Evolutionary conservation across 2,329 filamentous ascomycete species (phyloP).

Genomic region (Paraconiothyrium sp.): DNA sequence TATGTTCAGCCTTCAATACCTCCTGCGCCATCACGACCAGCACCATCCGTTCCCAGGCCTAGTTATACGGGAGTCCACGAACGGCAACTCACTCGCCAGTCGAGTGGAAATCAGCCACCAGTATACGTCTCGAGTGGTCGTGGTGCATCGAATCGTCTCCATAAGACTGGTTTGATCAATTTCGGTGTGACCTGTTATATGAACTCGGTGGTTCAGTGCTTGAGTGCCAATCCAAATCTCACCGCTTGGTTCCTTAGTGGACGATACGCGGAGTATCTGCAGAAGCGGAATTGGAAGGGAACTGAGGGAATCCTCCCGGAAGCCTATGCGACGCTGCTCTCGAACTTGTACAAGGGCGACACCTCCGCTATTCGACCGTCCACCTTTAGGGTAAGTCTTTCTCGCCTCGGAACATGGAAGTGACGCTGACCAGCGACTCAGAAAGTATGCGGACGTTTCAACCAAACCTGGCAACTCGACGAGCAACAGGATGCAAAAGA

Average conservation of each 20-base stretch:
- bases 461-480: slow-evolving; percentile 74
- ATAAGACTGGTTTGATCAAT: slow-evolving; percentile 80
- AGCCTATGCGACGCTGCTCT: slow-evolving; percentile 68
- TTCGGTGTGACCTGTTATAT: slow-evolving; percentile 89
- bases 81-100: slow-evolving; percentile 52
- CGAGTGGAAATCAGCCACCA: slow-evolving; percentile 49
- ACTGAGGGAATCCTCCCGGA: slow-evolving; percentile 71
- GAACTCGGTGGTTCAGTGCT: slow-evolving; percentile 86
- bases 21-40: slow-evolving; percentile 66
- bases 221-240: slow-evolving; percentile 74
- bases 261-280: slow-evolving; percentile 68
- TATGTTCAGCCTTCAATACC: slow-evolving; percentile 66
- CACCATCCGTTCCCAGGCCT: slow-evolving; percentile 64
- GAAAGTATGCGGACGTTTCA: slow-evolving; percentile 71
- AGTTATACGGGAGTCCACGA: slow-evolving; percentile 86
- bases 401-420: neutral
- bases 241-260: slow-evolving; percentile 72
- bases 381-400: slow-evolving; percentile 53
- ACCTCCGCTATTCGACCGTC: slow-evolving; percentile 56
- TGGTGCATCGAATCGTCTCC: slow-evolving; percentile 58
- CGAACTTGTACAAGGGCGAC: slow-evolving; percentile 70
- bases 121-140: slow-evolving; percentile 58
- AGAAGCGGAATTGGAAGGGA: slow-evolving; percentile 69
- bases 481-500: slow-evolving; percentile 92
- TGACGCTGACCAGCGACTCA: slow-evolving; percentile 39